phyloP scores from a whole-genome alignment of 495 filamentous ascomycete genomes.

The Penicilliopsis zonata region DNA sequence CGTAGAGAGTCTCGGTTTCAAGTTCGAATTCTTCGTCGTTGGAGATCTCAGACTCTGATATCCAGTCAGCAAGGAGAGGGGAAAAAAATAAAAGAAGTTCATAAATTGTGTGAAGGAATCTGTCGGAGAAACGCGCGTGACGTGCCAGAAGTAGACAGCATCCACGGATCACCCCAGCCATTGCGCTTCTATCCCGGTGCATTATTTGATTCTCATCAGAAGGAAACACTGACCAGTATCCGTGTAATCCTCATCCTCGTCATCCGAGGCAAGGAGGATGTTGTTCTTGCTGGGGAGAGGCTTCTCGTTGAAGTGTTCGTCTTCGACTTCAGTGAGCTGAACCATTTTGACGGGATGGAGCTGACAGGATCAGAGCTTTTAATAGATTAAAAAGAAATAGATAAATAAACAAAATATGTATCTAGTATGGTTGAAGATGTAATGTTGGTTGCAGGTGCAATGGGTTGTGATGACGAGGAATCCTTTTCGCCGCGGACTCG shows the following conservation, averaged over 20 bases:
- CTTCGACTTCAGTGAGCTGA: constrained; percentile 87
- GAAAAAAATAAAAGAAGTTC: constrained; percentile 12
- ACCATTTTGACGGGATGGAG: constrained; percentile 60
- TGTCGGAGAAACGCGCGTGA: too few relatives aligned
- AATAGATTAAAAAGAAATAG: neutral
- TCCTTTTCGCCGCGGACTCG: constrained; percentile 10
- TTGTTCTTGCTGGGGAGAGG: constrained; percentile 45
- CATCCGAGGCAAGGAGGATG: constrained; percentile 46
- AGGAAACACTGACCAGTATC: constrained; percentile 63
- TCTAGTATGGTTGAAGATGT: constrained; percentile 6
- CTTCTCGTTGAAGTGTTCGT: constrained; percentile 80
- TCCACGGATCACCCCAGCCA: too few relatives aligned
- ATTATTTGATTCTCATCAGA: too few relatives aligned
- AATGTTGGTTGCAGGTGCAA: constrained; percentile 8
- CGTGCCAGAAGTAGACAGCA: too few relatives aligned
- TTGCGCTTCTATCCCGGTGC: too few relatives aligned
- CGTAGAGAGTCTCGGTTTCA: constrained; percentile 53
- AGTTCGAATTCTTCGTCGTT: constrained; percentile 30
- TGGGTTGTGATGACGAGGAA: constrained; percentile 16
- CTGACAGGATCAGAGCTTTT: constrained; percentile 1
- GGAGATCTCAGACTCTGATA: constrained; percentile 43
- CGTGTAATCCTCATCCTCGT: constrained; percentile 80
- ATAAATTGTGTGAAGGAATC: too few relatives aligned
- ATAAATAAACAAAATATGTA: constrained; percentile 6
- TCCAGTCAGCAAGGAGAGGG: constrained; percentile 5